Percentiles rank a stretch among this genome's conserved stretches.
These are phyloP conservation scores for Primulina eburnea DNA, from an alignment of 257 asterid species.

Conservation along the genomic window DNA sequence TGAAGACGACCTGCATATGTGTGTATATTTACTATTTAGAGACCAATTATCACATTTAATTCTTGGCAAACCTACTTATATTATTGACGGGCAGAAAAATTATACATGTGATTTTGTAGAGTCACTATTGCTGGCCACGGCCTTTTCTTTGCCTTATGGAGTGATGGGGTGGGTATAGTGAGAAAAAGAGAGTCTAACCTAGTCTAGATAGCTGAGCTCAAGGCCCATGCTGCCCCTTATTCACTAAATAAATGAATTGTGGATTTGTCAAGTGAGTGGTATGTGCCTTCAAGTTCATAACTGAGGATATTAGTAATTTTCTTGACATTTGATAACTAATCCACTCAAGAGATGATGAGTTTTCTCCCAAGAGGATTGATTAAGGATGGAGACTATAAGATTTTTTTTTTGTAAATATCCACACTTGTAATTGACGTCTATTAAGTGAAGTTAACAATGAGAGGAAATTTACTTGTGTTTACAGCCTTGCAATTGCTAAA, in stretches of 20 bases:
- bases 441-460: constrained; percentile 1
- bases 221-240: background rate
- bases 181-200: background rate
- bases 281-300: background rate
- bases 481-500: constrained; percentile 95
- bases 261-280: background rate
- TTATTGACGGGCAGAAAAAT: background rate
- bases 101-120: background rate
- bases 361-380: too few relatives aligned
- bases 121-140: background rate
- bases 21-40: too few relatives aligned
- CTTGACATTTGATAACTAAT: background rate
- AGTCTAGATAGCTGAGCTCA: background rate
- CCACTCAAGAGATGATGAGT: background rate
- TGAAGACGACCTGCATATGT: background rate
- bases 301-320: background rate
- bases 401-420: too few relatives aligned
- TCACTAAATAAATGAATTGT: background rate
- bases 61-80: background rate
- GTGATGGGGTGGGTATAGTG: background rate
- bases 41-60: background rate
- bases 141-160: background rate
- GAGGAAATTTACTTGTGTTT: constrained; percentile 21
- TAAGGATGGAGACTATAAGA: too few relatives aligned
- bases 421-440: constrained; percentile 1